Conservation (phyloP, 805 yeast species). For the Wickerhamia fluorescens region DNA sequence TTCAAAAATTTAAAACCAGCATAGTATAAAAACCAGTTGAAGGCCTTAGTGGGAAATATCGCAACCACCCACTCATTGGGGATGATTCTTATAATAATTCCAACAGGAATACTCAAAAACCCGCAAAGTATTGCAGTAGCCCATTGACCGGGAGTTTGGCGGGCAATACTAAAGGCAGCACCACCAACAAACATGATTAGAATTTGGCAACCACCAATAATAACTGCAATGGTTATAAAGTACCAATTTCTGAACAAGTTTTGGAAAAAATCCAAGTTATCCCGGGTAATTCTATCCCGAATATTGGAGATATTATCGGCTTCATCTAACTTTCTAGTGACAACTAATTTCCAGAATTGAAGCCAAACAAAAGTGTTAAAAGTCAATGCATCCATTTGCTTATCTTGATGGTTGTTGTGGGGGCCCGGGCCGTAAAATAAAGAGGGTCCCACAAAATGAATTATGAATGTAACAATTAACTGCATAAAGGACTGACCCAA, state of each 20-base stretch:
- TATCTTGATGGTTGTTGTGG: conserved; percentile 38
- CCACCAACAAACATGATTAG: conserved; percentile 97
- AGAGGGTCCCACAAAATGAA: conserved; percentile 71
- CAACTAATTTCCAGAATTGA: conserved; percentile 90
- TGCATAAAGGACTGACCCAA: conserved; percentile 79
- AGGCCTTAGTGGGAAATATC: conserved; percentile 57
- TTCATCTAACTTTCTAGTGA: conserved; percentile 85
- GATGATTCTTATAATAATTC: conserved; percentile 63
- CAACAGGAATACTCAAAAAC: conserved; percentile 71
- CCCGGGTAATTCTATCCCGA: conserved; percentile 49
- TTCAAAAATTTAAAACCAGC: conserved; percentile 30
- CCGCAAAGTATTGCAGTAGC: conserved; percentile 82
- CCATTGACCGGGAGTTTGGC: conserved; percentile 86
- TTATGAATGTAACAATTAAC: conserved; percentile 65
- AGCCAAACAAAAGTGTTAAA: conserved; percentile 97
- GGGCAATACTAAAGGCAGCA: conserved; percentile 77
- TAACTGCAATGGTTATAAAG: conserved; percentile 60
- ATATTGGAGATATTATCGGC: conserved; percentile 60
- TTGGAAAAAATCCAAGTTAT: conserved; percentile 74
- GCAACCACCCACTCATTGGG: conserved; percentile 74
- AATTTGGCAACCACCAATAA: conserved; percentile 81
- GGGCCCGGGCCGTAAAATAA: conserved; percentile 44
- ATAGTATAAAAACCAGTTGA: conserved; percentile 31
- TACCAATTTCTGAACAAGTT: conserved; percentile 79
- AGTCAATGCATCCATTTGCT: conserved; percentile 73